Evolutionary conservation across 2,329 filamentous ascomycete species (phyloP).

Genomic region (Diplodia seriata): DNA sequence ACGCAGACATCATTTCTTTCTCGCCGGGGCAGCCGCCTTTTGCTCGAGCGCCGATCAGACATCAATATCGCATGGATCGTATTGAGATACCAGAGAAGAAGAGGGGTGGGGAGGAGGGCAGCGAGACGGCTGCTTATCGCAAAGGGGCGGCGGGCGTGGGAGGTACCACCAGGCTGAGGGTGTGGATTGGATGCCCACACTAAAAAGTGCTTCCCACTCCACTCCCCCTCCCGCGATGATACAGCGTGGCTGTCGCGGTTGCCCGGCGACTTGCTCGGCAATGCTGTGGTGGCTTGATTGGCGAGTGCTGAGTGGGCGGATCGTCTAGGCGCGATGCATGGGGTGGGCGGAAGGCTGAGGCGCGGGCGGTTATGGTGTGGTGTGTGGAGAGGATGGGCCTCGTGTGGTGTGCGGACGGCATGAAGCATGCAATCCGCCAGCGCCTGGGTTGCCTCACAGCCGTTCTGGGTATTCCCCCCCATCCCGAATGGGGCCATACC

Average conservation of each 20-base stretch:
- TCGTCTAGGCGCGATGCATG: conserved; percentile 21
- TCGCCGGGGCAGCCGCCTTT: neutral
- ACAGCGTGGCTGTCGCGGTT: neutral
- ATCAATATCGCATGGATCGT: conserved; percentile 1
- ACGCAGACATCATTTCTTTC: neutral
- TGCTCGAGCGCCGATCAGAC: conserved; percentile 1
- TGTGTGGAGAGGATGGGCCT: neutral
- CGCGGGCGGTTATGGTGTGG: neutral
- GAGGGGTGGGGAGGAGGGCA: neutral
- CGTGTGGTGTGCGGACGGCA: conserved; percentile 4
- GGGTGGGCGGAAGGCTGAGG: neutral
- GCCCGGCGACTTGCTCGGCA: neutral
- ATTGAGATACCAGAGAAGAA: conserved; percentile 1
- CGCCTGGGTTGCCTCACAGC: neutral
- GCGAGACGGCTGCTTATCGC: neutral
- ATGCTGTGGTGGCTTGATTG: neutral
- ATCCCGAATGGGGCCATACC: neutral
- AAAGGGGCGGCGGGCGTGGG: neutral
- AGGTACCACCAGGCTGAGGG: too few species aligned
- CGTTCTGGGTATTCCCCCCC: neutral
- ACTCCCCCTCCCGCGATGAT: neutral
- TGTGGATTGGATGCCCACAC: neutral
- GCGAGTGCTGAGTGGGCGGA: conserved; percentile 2
- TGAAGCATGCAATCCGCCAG: conserved; percentile 16
- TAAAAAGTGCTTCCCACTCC: neutral